phyloP scores from a whole-genome alignment of 352 stramenopile species.

The Globisporangium recalcitrans region DNA sequence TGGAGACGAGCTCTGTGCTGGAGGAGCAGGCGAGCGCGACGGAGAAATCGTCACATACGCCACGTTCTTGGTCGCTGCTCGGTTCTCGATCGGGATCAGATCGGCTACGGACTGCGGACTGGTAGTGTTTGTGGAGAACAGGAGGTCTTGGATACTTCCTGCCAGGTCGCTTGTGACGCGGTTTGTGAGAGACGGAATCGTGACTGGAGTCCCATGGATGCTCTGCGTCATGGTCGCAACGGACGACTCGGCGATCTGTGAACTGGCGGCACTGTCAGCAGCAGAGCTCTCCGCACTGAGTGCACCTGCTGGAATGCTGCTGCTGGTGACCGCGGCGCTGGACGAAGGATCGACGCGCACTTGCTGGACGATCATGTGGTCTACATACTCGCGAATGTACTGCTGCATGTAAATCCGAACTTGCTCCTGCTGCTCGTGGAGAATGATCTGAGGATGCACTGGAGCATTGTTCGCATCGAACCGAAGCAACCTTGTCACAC shows the following conservation, averaged over 20 bases:
- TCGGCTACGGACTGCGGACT: slow-evolving; percentile 72
- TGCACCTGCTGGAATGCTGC: neutral
- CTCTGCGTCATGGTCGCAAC: slow-evolving; percentile 28
- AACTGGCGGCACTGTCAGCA: neutral
- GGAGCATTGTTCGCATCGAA: slow-evolving; percentile 37
- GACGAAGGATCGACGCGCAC: slow-evolving; percentile 14
- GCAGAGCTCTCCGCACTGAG: slow-evolving; percentile 2
- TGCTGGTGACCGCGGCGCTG: slow-evolving; percentile 5
- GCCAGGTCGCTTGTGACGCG: slow-evolving; percentile 32
- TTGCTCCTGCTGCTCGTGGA: slow-evolving; percentile 42
- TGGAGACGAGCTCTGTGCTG: neutral
- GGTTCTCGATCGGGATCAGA: slow-evolving; percentile 11
- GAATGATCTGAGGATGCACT: slow-evolving; percentile 44
- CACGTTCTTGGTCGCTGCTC: slow-evolving; percentile 3
- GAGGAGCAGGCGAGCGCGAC: slow-evolving; percentile 1
- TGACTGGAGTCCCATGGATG: slow-evolving; percentile 47
- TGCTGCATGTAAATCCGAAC: slow-evolving; percentile 53
- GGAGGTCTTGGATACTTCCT: slow-evolving; percentile 57
- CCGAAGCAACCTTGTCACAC: slow-evolving; percentile 26
- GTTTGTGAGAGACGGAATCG: slow-evolving; percentile 37
- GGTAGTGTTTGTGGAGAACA: slow-evolving; percentile 47
- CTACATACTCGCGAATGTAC: slow-evolving; percentile 57
- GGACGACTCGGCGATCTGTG: neutral
- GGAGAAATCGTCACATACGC: slow-evolving; percentile 7
- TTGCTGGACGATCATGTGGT: slow-evolving; percentile 37